Evolutionary conservation across 257 asterid species (phyloP).

Genomic region (Fraxinus americana): DNA sequence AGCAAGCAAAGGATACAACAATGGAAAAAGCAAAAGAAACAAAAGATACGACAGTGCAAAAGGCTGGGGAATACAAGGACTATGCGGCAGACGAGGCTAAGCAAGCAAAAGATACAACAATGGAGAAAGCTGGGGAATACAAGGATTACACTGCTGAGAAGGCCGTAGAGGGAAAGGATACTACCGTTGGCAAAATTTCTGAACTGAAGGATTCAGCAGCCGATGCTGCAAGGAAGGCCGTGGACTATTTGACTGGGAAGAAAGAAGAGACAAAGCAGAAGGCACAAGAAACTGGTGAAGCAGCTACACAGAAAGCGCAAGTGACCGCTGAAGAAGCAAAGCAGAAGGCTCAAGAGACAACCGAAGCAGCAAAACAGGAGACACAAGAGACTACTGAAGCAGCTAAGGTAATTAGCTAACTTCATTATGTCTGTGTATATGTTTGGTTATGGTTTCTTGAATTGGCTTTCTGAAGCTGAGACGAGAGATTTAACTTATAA

Average conservation of each 20-base stretch:
- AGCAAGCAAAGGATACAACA: not conserved
- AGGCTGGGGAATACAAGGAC: constrained; percentile 22
- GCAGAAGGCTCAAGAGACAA: constrained; percentile 23
- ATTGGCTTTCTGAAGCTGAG: not conserved
- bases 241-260: constrained; percentile 71
- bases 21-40: not conserved
- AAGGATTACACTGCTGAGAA: constrained; percentile 51
- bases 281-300: constrained; percentile 39
- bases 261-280: constrained; percentile 53
- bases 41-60: constrained; percentile 1
- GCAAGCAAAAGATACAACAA: constrained; percentile 18
- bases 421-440: not conserved
- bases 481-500: not conserved
- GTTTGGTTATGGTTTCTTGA: not conserved
- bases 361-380: not conserved
- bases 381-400: constrained; percentile 32
- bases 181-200: constrained; percentile 43
- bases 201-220: constrained; percentile 67
- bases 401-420: constrained; percentile 54
- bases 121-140: constrained; percentile 30
- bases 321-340: constrained; percentile 10
- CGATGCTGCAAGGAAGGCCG: constrained; percentile 52
- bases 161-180: constrained; percentile 60
- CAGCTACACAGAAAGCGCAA: constrained; percentile 28
- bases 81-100: constrained; percentile 2